Evolutionary conservation across 2,329 filamentous ascomycete genomes (phyloP).

Genomic region (Aspergillus chevalieri): DNA sequence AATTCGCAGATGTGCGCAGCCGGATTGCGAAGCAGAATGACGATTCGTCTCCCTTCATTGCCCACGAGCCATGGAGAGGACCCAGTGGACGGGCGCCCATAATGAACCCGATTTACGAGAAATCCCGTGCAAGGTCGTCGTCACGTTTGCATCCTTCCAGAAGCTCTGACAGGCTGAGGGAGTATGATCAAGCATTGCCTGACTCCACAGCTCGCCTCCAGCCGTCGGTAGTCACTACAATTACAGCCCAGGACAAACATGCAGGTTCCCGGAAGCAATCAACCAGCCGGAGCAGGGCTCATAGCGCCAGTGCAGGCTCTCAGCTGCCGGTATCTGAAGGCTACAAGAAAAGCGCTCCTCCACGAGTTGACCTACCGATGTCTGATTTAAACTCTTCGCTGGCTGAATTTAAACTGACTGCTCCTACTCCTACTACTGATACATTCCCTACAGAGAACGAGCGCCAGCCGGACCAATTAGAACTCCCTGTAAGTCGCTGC

Average conservation of each 20-base stretch:
- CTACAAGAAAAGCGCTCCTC: constrained; percentile 9
- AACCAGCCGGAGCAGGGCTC: constrained; percentile 26
- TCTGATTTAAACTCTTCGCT: constrained; percentile 27
- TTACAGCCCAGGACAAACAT: constrained; percentile 18
- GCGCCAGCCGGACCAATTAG: constrained; percentile 25
- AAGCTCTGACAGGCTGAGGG: constrained; percentile 12
- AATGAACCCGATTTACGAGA: constrained; percentile 60
- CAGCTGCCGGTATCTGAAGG: constrained; percentile 7
- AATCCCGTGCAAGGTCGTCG: constrained; percentile 51
- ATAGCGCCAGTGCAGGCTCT: background rate
- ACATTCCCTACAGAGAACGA: constrained; percentile 1
- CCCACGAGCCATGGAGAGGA: constrained; percentile 59
- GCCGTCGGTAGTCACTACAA: constrained; percentile 28
- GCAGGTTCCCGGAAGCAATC: constrained; percentile 4
- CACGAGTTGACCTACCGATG: constrained; percentile 17
- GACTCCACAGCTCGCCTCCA: constrained; percentile 17
- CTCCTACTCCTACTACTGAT: background rate
- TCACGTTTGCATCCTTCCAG: constrained; percentile 36
- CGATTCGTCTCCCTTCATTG: constrained; percentile 36
- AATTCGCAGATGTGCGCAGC: constrained; percentile 25
- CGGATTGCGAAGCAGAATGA: constrained; percentile 32
- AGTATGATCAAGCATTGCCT: constrained; percentile 27
- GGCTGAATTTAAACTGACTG: constrained; percentile 33
- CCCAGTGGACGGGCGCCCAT: constrained; percentile 63
- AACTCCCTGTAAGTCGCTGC: constrained; percentile 48